Evolutionary conservation across 306 rosid genomes (phyloP), one percentile per base, ranked within the genome.

Genomic region (Dryas alaskensis): DNA sequence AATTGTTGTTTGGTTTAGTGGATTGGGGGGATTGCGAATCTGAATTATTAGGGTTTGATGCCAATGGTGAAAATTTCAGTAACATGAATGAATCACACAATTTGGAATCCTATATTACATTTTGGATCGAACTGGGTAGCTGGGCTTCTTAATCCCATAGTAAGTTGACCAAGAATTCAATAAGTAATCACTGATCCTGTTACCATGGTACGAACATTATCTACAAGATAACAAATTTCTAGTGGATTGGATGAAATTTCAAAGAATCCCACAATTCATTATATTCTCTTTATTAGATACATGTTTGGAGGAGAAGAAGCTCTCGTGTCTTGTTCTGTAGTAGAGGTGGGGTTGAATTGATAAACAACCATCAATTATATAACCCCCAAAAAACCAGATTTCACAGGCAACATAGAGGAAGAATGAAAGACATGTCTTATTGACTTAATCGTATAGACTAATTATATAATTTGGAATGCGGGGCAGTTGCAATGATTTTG

Each of bases 281-380:
- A 4, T 13, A 69, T 7, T 10, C 39, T 48, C n/a, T 48, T 67
- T 12, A 27, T 25, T 44, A 9, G 6, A 17, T 64, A 43, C 45
- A 31, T 22, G 59, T 48, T 1, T 37, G 68, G 76, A 72, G 31
- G 68, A 72, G 76, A 72, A 72, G 47, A 60, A 72, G 27, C 37
- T 60, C 44, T 47, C 55, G 13, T 27, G 31, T 59, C 40, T 14
- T 13, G 44, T 72, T 72, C 7, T 59, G 57, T 47, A 25, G 76
- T 47, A 31, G 59, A 58, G 37, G 25, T 60, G 48, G 31, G 27
- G 11, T 40, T 11, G 25, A 53, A 6, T 60, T 31, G 57, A 60
- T 60, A 60, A 60, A 31, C 31, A 5, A 27, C 40, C 40, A 8
- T 58, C 17, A 58, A 8, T 10, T 58, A 22, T 53, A 2, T 53